Evolutionary conservation across 495 filamentous ascomycete genomes (phyloP), one percentile per base, ranked within the genome.

Genomic region (Astrothelium macrocarpum): DNA sequence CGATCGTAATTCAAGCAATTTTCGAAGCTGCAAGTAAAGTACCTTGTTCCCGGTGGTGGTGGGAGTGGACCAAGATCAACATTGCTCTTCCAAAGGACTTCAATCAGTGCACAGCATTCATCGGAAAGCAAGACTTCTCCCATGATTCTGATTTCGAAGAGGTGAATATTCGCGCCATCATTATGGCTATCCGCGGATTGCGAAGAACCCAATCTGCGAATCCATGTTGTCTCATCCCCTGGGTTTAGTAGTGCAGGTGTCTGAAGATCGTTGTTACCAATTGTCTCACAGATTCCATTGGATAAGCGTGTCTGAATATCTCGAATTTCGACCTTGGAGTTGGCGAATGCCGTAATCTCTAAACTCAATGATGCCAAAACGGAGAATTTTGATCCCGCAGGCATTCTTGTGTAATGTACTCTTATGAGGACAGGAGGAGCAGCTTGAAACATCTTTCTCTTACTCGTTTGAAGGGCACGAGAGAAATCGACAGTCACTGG

Each of bases 331-430:
- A 91, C 83, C 70, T 88, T 84, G 67, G 84, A 90, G 42, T 84
- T 83, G 59, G 90, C 82, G 65, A 90, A 91, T 25, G 90, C 86
- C 0, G 90, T 93, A 61, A 95, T 87, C 73, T 97, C 92, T 59
- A 96, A 78, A 73, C 96, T 91, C 20, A 97, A 79, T 59, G 88
- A 87, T 25, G 92, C 91, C 53, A 95, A 82, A 0, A 93, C 80
- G 26, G 84, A 25, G 16, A 56, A 56, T 2, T 29, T 56, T 4
- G 49, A 56, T 80, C 82, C 79, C 25, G 85, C 81, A 7, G 81
- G 81, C 9, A 83, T 82, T 64, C 85, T 88, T 29, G 90, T 85
- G 72, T 95, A 95, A 32, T 90, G 81, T 59, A 96, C 85, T 31
- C 90, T 84, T 28, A 90, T 88, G 72, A 90, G 90, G n/a, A 92